phyloP scores from a whole-genome alignment of 176 grass and related monocot species.

The Rhipidocladum racemiflorum region DNA sequence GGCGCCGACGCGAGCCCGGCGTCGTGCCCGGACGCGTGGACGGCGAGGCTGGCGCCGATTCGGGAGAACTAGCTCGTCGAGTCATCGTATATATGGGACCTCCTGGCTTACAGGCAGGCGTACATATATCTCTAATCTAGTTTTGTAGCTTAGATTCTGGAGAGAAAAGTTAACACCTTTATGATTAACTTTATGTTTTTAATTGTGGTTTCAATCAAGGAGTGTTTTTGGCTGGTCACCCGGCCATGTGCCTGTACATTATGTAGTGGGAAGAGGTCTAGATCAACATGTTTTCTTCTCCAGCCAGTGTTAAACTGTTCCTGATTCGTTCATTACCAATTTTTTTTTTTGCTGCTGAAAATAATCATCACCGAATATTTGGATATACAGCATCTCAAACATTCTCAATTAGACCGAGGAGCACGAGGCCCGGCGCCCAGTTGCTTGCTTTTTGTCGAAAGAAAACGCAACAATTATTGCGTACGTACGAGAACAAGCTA shows the following conservation, averaged over 20 bases:
- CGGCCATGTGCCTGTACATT: background rate
- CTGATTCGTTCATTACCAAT: background rate
- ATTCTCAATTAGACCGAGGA: background rate
- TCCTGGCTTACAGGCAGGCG: background rate
- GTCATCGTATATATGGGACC: background rate
- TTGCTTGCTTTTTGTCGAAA: background rate
- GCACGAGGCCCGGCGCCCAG: background rate
- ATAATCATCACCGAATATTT: background rate
- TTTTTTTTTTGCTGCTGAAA: too few relatives aligned
- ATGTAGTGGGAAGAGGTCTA: conserved; percentile 16
- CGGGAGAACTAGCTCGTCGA: conserved; percentile 28
- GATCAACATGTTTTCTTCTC: background rate
- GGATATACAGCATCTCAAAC: background rate
- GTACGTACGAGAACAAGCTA: background rate
- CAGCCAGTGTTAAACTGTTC: background rate
- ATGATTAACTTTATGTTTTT: background rate
- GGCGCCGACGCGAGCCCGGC: background rate
- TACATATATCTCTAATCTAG: background rate
- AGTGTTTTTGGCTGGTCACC: conserved; percentile 2
- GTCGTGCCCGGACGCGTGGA: conserved; percentile 21
- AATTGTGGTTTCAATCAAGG: background rate
- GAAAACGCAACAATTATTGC: background rate
- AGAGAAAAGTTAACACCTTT: background rate
- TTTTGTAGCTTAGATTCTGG: background rate
- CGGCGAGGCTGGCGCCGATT: conserved; percentile 24